Base-by-base conservation (phyloP, 2,329 filamentous ascomycete species). In the Nothophaeocryptopus gaeumannii region DNA sequence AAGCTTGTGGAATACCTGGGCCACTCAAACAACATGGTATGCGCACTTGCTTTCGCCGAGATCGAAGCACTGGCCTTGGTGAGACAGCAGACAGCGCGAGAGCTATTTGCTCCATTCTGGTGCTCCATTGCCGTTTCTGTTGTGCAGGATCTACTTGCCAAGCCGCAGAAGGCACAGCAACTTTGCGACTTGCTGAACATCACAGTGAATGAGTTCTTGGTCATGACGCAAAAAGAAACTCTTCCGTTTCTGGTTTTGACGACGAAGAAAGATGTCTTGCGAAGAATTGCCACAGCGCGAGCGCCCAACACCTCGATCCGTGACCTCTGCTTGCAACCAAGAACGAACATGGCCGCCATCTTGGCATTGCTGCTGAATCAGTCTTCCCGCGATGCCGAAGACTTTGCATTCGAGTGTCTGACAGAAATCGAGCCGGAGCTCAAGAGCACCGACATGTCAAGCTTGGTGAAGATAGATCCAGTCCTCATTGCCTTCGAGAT, bases 1-100 rank as follows among this genome's bases (percentile, higher is more conserved):
- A 84, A 88, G 58, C 78, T 97, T 5, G 77, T 96, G 8, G 88
- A 95, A 50, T 96, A 93, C 64, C 76, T 97, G 8, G 92, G 92
- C 7, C 86, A 93, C 70, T 76, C 81, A 36, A 96, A 95, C 66
- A 80, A 82, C 34, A 80, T 96, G 30, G 76, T 95, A 8, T 89
- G 85, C 45, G 86, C 85, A 4, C 81, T 90, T 56, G 89, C 92
- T 3, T 93, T 90, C 66, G 86, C 87, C 58, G 91, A 96, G 71
- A 82, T 88, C 54, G 76, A 86, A 14, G 84, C 83, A 53, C 76
- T 97, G 41, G 86, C 90, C 1, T 79, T 85, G 44, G 74, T 77
- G 40, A 85, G 82, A 1, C 79, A 85, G 2, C 77, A 79, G 26
- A 81, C 83, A 12, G 44, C 53, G 2, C 45, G 51, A 32, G 59